Evolutionary conservation across 2,329 filamentous ascomycete species (phyloP), one percentile per base, ranked within the genome.

Genomic region (Fusarium clavum): DNA sequence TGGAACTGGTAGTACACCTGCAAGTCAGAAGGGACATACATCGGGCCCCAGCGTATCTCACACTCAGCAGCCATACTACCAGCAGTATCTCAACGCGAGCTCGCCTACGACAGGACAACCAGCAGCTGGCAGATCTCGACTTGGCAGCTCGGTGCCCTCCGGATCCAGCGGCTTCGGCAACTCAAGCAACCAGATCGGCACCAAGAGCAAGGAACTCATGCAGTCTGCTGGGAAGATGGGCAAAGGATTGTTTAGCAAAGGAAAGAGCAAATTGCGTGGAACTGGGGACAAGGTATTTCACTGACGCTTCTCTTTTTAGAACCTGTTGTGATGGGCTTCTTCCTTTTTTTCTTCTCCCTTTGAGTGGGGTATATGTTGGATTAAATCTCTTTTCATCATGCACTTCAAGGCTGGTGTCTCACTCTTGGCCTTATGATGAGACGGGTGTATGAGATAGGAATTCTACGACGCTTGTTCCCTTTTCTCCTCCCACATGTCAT

Each of bases 211-310:
- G 82, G 94, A 97, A 75, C 83, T 98, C 29, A 86, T 98, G 77
- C 92, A 96, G 71, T 91, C 91, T 24, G 94, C 94, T 57, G 94
- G 93, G 56, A 94, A 93, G 78, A 93, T 94, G 62, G 94, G 94
- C 51, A 97, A 97, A 83, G 95, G 94, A 55, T 81, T 98, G 70
- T 91, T 98, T 79, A 94, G 92, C 71, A 97, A 97, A 83, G 93
- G 94, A 73, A 95, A 92, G 82, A 95, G 88, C 82, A 95, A 93
- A 81, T 90, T 97, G 79, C 84, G 87, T 68, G 87, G 86, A 78
- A 88, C 87, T 70, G 89, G 90, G 77, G 93, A 96, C 81, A 97
- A 97, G 93, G 92, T 94, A 92, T 94, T 93, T 90, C 87, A 90
- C 83, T 91, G 84, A 87, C 78, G 73, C 74, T 79, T 77, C 76